Percentiles rank a stretch among this genome's conserved stretches.
Conservation (phyloP, 768 basidiomycete species). For the Psilocybe sp. region DNA sequence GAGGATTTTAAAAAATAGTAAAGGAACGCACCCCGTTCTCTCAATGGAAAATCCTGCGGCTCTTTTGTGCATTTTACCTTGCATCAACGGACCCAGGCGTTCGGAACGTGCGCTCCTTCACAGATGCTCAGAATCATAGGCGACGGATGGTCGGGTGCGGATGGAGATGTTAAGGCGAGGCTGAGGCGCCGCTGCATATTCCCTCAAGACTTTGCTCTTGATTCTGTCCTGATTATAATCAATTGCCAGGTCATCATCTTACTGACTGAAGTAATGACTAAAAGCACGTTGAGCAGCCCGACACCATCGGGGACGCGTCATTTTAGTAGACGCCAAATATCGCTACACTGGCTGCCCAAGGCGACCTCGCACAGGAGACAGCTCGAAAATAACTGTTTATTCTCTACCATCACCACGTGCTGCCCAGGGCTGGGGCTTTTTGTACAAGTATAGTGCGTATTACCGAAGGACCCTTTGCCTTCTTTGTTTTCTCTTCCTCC, state of each 20-base stretch:
- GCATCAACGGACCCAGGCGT: conserved; percentile 16
- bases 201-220: background rate
- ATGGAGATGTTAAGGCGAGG: conserved; percentile 88
- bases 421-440: no score
- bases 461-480: no score
- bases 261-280: background rate
- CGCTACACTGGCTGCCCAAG: background rate
- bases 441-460: no score
- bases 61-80: conserved; percentile 1
- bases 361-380: no score
- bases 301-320: background rate
- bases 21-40: conserved; percentile 71
- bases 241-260: background rate
- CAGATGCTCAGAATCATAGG: conserved; percentile 17
- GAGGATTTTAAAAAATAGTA: conserved; percentile 88
- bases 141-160: conserved; percentile 53
- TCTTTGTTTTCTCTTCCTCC: no score
- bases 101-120: conserved; percentile 25
- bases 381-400: no score
- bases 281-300: background rate
- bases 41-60: conserved; percentile 3
- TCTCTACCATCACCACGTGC: no score
- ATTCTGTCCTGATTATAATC: background rate
- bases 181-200: conserved; percentile 48
- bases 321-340: background rate